phyloP scores from a whole-genome alignment of 306 rosid genomes.

The Alnus glutinosa region DNA sequence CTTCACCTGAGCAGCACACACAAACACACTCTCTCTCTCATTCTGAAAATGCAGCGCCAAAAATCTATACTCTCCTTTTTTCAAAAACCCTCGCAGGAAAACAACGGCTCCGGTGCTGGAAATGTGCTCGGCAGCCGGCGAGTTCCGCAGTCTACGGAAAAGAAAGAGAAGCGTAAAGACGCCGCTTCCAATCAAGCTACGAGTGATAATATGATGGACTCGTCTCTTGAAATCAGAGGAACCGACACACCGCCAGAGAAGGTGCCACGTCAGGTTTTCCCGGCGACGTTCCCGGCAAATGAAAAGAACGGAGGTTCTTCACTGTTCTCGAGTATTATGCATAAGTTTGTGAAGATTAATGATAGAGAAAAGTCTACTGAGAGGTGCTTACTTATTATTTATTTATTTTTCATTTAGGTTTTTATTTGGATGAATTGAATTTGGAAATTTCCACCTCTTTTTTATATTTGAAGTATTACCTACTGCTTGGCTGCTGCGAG shows the following conservation, averaged over 20 bases:
- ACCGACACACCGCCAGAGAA: slow-evolving; percentile 98
- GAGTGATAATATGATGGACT: slow-evolving; percentile 14
- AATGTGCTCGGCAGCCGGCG: not conserved
- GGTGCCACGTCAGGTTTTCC: slow-evolving; percentile 69
- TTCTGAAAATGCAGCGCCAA: slow-evolving; percentile 70
- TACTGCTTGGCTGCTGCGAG: not conserved
- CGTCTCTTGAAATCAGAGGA: slow-evolving; percentile 60
- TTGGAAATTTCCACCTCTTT: not conserved
- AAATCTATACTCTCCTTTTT: slow-evolving; percentile 77
- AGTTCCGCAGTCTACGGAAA: slow-evolving; percentile 28
- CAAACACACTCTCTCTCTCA: not conserved
- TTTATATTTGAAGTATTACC: not conserved
- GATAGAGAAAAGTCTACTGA: slow-evolving; percentile 37
- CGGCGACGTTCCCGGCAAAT: slow-evolving; percentile 29
- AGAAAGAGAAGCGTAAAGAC: slow-evolving; percentile 20
- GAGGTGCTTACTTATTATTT: slow-evolving; percentile 37
- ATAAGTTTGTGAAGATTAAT: slow-evolving; percentile 65
- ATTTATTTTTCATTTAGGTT: slow-evolving; percentile 12
- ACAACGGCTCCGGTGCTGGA: slow-evolving; percentile 32
- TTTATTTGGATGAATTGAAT: not conserved
- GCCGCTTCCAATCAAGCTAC: slow-evolving; percentile 24
- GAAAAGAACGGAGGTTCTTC: slow-evolving; percentile 43
- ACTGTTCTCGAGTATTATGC: slow-evolving; percentile 77
- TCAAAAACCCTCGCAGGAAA: slow-evolving; percentile 52
- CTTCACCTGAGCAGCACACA: not conserved